These are phyloP conservation scores for Pyricularia sp. DNA, from an alignment of 2,329 filamentous ascomycete species.

Conservation along the genomic window DNA sequence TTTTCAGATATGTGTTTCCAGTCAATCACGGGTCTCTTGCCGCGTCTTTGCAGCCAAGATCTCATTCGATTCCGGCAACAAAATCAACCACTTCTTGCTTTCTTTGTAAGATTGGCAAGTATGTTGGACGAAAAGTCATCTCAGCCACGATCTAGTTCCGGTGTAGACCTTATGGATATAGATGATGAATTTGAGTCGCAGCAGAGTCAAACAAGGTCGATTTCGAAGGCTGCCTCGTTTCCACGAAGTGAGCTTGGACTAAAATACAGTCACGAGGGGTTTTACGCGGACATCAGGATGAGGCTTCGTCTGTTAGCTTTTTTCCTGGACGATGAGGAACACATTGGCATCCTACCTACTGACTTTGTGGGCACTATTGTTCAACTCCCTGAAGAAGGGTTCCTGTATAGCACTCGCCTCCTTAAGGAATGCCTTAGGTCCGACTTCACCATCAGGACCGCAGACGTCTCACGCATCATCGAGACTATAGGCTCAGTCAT, in stretches of 20 bases:
- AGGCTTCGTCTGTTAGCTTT: slow-evolving; percentile 31
- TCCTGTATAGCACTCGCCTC: slow-evolving; percentile 37
- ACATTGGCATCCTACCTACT: slow-evolving; percentile 36
- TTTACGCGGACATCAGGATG: slow-evolving; percentile 32
- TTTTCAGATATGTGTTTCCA: slow-evolving; percentile 34
- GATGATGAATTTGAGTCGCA: slow-evolving; percentile 53
- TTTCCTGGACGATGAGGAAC: slow-evolving; percentile 27
- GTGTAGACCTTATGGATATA: slow-evolving; percentile 49
- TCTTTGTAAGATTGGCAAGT: slow-evolving; percentile 27
- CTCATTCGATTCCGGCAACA: slow-evolving; percentile 25
- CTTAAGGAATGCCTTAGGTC: slow-evolving; percentile 39
- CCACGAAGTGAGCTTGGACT: slow-evolving; percentile 33
- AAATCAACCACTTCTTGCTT: slow-evolving; percentile 25
- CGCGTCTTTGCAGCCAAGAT: slow-evolving; percentile 24
- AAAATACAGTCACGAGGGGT: slow-evolving; percentile 28
- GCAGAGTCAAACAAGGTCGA: slow-evolving; percentile 30
- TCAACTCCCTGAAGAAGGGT: slow-evolving; percentile 35
- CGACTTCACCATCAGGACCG: slow-evolving; percentile 35
- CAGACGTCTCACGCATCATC: slow-evolving; percentile 33
- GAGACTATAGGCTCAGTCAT: slow-evolving; percentile 39
- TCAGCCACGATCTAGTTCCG: slow-evolving; percentile 20
- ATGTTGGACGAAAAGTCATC: slow-evolving; percentile 18
- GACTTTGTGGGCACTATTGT: slow-evolving; percentile 37
- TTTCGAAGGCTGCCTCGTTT: slow-evolving; percentile 24
- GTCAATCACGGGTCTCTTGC: slow-evolving; percentile 32